A percentile compares a stretch with the other conserved stretches of the same genome.
Conservation (phyloP, 441 rosid genomes). For the Adansonia gregorii region DNA sequence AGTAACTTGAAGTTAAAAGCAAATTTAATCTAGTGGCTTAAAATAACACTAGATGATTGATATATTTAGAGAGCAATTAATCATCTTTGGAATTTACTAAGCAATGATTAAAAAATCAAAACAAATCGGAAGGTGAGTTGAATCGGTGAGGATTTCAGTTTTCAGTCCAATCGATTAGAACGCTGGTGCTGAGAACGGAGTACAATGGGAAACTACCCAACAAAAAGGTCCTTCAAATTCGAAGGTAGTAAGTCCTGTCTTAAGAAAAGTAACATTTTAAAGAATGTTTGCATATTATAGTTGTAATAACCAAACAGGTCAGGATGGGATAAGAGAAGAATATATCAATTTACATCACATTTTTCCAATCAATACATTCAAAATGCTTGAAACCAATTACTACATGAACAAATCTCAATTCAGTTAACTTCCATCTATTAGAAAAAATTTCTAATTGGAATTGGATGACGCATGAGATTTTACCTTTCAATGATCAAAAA, state of each 20-base stretch:
- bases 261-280: background rate
- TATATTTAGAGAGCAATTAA: too few species aligned
- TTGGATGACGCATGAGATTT: constrained; percentile 3
- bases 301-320: constrained; percentile 4
- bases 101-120: too few species aligned
- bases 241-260: background rate
- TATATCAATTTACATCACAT: background rate
- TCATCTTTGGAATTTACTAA: too few species aligned
- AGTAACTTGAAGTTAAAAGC: background rate
- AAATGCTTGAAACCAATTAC: background rate
- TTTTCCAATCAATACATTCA: background rate
- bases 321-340: background rate
- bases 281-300: background rate
- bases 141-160: too few species aligned
- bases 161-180: too few species aligned
- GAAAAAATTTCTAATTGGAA: background rate
- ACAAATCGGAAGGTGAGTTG: too few species aligned
- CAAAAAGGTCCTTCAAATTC: background rate
- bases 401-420: background rate
- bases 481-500: constrained; percentile 52
- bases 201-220: background rate
- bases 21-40: background rate
- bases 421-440: background rate
- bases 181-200: background rate
- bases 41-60: background rate